These are phyloP conservation scores for Entrophospora sp. DNA, from an alignment of 192 early-diverging fungal genomes.

Conservation along the genomic window DNA sequence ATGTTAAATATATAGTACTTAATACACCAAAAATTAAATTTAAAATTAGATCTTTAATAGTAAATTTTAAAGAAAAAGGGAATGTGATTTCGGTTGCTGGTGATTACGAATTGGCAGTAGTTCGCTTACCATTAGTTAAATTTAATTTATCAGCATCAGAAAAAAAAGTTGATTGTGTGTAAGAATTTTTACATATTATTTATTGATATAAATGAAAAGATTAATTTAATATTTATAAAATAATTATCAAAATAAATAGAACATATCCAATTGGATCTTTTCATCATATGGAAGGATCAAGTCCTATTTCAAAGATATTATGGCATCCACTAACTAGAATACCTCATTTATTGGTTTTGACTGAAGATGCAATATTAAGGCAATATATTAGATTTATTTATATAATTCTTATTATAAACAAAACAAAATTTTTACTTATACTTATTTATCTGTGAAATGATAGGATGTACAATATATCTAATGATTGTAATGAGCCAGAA, in stretches of 20 bases:
- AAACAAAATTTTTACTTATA: not conserved
- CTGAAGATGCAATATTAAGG: constrained; percentile 52
- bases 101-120: constrained; percentile 45
- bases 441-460: not conserved
- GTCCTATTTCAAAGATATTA: constrained; percentile 52
- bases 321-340: constrained; percentile 77
- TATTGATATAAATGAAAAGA: too few species aligned
- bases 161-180: too few species aligned
- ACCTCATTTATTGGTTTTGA: constrained; percentile 62
- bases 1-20: constrained; percentile 1
- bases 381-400: constrained; percentile 10
- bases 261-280: constrained; percentile 22
- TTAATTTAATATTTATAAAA: too few species aligned
- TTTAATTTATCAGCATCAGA: not conserved
- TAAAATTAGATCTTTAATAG: constrained; percentile 43
- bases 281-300: constrained; percentile 19
- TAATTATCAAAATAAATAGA: too few species aligned
- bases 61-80: constrained; percentile 43
- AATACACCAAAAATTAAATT: constrained; percentile 45
- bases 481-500: constrained; percentile 55
- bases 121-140: constrained; percentile 37
- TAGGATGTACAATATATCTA: constrained; percentile 63
- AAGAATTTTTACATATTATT: too few species aligned
- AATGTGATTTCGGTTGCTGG: constrained; percentile 54
- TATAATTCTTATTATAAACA: too few species aligned